phyloP scores from a whole-genome alignment of 2,329 filamentous ascomycete genomes.

The Thelonectria rubi region DNA sequence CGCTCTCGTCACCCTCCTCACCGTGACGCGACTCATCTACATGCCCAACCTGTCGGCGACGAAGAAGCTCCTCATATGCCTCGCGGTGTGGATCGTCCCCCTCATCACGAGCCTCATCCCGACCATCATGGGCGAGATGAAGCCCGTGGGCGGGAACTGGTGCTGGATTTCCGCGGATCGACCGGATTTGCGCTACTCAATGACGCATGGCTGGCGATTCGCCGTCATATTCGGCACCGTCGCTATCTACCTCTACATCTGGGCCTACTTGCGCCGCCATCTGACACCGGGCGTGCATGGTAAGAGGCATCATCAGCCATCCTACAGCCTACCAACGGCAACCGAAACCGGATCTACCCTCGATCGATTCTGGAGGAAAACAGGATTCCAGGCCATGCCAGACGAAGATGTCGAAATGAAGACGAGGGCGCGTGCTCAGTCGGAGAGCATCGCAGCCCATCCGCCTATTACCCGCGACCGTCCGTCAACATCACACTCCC shows the following conservation, averaged over 20 bases:
- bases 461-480: too few species aligned
- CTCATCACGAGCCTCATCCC: constrained; percentile 34
- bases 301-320: not conserved
- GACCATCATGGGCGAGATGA: constrained; percentile 32
- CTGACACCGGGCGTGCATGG: constrained; percentile 6
- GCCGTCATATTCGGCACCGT: constrained; percentile 53
- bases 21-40: constrained; percentile 33
- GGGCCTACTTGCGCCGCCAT: constrained; percentile 31
- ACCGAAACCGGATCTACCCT: constrained; percentile 18
- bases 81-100: constrained; percentile 33
- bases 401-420: constrained; percentile 25
- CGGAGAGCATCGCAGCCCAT: not conserved
- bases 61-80: constrained; percentile 28
- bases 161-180: constrained; percentile 55
- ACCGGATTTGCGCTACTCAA: constrained; percentile 53
- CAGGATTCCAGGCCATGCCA: constrained; percentile 24
- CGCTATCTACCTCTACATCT: constrained; percentile 54
- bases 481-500: not conserved
- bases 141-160: constrained; percentile 55
- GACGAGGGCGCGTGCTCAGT: not conserved
- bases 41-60: constrained; percentile 29
- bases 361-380: constrained; percentile 14
- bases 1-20: constrained; percentile 37
- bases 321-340: constrained; percentile 10
- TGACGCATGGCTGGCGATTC: constrained; percentile 57